A percentile compares a stretch with the other conserved stretches of the same genome.
phyloP scores from a whole-genome alignment of 2,329 filamentous ascomycete genomes.

The Gyromitra esculenta region DNA sequence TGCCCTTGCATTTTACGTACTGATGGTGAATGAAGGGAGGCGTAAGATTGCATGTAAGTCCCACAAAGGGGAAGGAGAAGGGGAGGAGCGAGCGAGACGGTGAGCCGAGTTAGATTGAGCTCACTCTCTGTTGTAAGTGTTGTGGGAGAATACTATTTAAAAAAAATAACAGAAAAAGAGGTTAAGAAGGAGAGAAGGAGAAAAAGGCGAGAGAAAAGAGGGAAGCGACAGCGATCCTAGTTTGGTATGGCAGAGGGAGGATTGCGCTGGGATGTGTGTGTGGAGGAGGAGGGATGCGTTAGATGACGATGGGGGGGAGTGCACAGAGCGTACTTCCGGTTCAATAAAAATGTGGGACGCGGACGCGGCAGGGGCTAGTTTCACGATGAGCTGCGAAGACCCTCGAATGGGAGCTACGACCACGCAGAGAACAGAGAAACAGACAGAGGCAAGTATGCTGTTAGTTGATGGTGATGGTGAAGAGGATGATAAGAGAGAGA shows the following conservation, averaged over 20 bases:
- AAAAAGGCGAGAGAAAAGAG: slow-evolving; percentile 49
- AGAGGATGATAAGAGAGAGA: slow-evolving; percentile 18
- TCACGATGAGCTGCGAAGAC: slow-evolving; percentile 50
- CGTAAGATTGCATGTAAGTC: slow-evolving; percentile 76
- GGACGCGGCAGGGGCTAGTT: slow-evolving; percentile 52
- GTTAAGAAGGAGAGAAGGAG: slow-evolving; percentile 30
- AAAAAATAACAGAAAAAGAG: slow-evolving; percentile 22
- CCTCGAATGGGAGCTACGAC: slow-evolving; percentile 41
- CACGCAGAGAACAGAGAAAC: slow-evolving; percentile 21
- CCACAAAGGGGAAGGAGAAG: slow-evolving; percentile 46
- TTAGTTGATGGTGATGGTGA: neutral
- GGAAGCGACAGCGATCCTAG: slow-evolving; percentile 43
- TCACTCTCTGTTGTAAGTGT: slow-evolving; percentile 24
- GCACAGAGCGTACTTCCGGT: slow-evolving; percentile 42
- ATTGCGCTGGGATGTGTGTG: slow-evolving; percentile 45
- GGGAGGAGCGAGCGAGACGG: slow-evolving; percentile 59
- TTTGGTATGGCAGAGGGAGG: slow-evolving; percentile 41
- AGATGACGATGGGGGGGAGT: slow-evolving; percentile 48
- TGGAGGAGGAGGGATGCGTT: slow-evolving; percentile 31
- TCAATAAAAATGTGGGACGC: slow-evolving; percentile 50
- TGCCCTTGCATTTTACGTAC: slow-evolving; percentile 82
- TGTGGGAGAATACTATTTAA: slow-evolving; percentile 14
- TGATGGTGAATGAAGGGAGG: slow-evolving; percentile 76
- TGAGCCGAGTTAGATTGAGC: slow-evolving; percentile 46
- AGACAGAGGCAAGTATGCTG: neutral